phyloP scores from a whole-genome alignment of 257 asterid genomes.

The Linaria vulgaris region DNA sequence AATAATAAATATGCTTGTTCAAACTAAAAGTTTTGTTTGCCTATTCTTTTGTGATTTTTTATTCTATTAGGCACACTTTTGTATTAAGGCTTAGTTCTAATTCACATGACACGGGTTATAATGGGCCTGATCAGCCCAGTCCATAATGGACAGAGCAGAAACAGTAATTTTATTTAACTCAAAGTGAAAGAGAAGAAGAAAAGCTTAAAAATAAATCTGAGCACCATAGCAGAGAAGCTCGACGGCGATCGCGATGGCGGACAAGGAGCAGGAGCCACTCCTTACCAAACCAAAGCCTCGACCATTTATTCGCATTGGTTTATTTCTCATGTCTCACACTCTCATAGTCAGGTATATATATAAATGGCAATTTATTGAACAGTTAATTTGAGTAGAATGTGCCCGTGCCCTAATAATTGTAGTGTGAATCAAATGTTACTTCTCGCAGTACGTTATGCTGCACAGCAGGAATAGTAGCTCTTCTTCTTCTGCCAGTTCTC shows the following conservation, averaged over 20 bases:
- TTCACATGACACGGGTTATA: too few species aligned
- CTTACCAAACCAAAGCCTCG: slow-evolving; percentile 61
- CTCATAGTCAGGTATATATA: slow-evolving; percentile 56
- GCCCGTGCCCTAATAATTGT: slow-evolving; percentile 27
- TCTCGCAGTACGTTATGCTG: slow-evolving; percentile 69
- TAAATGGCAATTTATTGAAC: neutral
- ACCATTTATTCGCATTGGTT: slow-evolving; percentile 77
- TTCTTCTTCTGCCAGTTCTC: slow-evolving; percentile 77
- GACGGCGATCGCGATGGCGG: slow-evolving; percentile 55
- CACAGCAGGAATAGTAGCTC: slow-evolving; percentile 71
- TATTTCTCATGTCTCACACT: slow-evolving; percentile 71
- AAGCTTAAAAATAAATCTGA: neutral
- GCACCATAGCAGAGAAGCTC: slow-evolving; percentile 20
- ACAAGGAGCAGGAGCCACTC: slow-evolving; percentile 36
- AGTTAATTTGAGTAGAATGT: slow-evolving; percentile 4
- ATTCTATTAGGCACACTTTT: too few species aligned
- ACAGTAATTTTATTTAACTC: too few species aligned
- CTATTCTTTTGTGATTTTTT: too few species aligned
- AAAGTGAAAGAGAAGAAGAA: too few species aligned
- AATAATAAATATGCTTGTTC: too few species aligned
- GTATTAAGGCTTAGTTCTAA: too few species aligned
- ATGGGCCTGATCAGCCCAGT: neutral
- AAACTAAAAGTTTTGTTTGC: too few species aligned
- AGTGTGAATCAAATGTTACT: neutral
- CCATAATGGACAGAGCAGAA: too few species aligned